Percentiles rank a stretch among this genome's conserved stretches.
phyloP scores from a whole-genome alignment of 2,329 filamentous ascomycete species.

The Alternaria rosae region DNA sequence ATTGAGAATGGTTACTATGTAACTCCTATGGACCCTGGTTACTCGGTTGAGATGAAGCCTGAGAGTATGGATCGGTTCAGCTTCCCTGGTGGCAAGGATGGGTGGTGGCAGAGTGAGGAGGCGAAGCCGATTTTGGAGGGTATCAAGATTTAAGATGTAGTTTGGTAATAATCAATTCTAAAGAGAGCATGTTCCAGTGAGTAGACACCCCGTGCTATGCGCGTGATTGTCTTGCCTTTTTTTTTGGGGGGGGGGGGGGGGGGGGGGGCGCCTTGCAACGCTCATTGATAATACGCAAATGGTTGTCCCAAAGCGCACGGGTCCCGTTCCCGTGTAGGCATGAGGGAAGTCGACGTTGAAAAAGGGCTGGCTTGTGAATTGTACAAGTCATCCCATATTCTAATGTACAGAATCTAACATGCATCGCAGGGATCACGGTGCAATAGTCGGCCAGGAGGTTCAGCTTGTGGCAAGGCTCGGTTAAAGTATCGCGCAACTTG shows the following conservation, averaged over 20 bases:
- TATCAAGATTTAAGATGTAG: constrained; percentile 48
- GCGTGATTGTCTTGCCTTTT: too few relatives aligned
- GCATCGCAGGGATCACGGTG: not conserved
- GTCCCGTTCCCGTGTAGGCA: not conserved
- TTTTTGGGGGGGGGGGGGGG: too few relatives aligned
- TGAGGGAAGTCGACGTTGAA: not conserved
- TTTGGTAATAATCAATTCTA: not conserved
- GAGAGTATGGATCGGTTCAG: constrained; percentile 82
- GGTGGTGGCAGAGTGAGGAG: constrained; percentile 86
- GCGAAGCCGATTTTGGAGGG: constrained; percentile 76
- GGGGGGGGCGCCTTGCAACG: too few relatives aligned
- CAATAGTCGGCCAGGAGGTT: not conserved
- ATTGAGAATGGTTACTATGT: constrained; percentile 88
- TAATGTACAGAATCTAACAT: not conserved
- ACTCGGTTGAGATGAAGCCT: constrained; percentile 92
- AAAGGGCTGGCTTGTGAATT: not conserved
- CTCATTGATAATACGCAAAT: not conserved
- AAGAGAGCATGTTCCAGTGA: not conserved
- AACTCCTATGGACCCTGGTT: constrained; percentile 82
- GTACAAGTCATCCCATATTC: too few relatives aligned
- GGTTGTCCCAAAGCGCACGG: not conserved
- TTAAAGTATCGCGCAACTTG: not conserved
- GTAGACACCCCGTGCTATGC: not conserved
- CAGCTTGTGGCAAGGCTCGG: not conserved
- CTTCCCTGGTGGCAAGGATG: constrained; percentile 78